Evolutionary conservation across 768 basidiomycete species (phyloP).

Genomic region (Fomitopsis serialis): DNA sequence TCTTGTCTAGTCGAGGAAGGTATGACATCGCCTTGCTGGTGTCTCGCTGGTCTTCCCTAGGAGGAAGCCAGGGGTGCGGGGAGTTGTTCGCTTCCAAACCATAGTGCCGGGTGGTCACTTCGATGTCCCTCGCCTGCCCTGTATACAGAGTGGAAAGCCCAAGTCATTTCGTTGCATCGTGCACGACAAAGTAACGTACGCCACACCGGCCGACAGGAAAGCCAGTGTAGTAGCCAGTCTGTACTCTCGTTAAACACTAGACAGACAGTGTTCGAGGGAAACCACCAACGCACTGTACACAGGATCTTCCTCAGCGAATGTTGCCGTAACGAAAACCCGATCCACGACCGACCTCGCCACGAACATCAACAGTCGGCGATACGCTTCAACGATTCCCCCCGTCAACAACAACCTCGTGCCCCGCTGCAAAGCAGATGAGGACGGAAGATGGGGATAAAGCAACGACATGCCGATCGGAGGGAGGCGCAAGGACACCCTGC

Average conservation of each 20-base stretch:
- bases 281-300: not conserved
- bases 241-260: not conserved
- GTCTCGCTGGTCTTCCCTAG: not conserved
- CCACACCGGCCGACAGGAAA: not conserved
- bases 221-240: not conserved
- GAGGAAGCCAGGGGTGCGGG: not conserved
- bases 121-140: not conserved
- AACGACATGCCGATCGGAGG: not conserved
- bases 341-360: not conserved
- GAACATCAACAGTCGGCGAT: not conserved
- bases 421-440: not conserved
- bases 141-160: not conserved
- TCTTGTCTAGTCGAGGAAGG: not conserved
- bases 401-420: not conserved
- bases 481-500: not conserved
- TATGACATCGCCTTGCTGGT: not conserved
- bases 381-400: not conserved
- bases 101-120: not conserved
- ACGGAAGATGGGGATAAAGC: not conserved
- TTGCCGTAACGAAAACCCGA: not conserved
- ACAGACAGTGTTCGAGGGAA: not conserved
- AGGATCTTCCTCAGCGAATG: not conserved
- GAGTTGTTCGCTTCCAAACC: not conserved
- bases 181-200: not conserved
- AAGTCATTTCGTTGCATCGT: too few species aligned